These are phyloP conservation scores for Heimioporus sp. DNA, from an alignment of 768 basidiomycete genomes.

Conservation along the genomic window DNA sequence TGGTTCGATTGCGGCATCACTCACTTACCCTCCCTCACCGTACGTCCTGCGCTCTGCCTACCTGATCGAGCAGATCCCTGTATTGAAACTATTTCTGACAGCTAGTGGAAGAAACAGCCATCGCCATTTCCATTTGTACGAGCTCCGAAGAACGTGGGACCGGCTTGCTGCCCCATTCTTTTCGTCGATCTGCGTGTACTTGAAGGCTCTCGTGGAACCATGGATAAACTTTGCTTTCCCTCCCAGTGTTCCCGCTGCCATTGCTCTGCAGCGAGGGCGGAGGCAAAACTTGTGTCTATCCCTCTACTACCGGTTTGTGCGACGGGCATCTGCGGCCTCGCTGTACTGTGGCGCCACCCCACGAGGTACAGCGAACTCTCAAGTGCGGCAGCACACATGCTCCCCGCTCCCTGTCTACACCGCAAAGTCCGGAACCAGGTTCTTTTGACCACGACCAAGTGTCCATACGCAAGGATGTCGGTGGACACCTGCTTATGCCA, in stretches of 20 bases:
- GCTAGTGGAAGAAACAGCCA: slow-evolving; percentile 3
- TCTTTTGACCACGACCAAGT: too few species aligned
- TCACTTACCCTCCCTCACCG: not conserved
- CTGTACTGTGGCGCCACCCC: not conserved
- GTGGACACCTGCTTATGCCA: too few species aligned
- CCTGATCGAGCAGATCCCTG: not conserved
- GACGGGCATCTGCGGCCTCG: not conserved
- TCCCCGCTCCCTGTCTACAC: too few species aligned
- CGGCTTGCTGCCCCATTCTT: not conserved
- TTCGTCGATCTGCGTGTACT: not conserved
- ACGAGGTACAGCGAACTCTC: not conserved
- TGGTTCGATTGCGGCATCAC: too few species aligned
- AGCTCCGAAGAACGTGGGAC: not conserved
- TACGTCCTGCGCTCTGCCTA: not conserved
- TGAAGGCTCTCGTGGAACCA: not conserved
- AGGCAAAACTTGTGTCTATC: not conserved
- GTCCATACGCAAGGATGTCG: too few species aligned
- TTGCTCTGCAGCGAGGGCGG: not conserved
- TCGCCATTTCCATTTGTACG: too few species aligned
- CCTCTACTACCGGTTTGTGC: not conserved
- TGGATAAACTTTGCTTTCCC: not conserved
- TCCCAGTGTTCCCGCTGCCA: not conserved
- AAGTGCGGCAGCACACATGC: too few species aligned
- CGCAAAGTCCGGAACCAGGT: too few species aligned
- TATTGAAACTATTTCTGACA: not conserved